Evolutionary conservation across 441 rosid species (phyloP).

Genomic region (Eruca vesicaria): DNA sequence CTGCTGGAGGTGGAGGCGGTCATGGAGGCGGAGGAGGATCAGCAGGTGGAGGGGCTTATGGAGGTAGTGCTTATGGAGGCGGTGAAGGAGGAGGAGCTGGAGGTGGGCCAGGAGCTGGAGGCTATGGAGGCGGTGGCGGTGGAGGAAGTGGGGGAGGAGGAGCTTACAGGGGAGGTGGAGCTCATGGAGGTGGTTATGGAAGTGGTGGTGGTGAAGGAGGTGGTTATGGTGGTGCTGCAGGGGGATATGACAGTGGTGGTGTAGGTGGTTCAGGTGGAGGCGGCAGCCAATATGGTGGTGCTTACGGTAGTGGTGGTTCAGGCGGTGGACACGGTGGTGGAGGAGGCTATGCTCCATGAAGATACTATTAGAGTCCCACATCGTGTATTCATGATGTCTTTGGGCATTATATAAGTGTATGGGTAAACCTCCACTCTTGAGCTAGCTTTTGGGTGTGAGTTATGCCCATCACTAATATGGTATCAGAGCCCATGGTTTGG

Average conservation of each 20-base stretch:
- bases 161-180: conserved; percentile 34
- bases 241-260: conserved; percentile 36
- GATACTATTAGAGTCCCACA: no score
- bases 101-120: conserved; percentile 46
- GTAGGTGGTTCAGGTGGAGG: conserved; percentile 41
- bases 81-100: conserved; percentile 46
- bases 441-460: no score
- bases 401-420: no score
- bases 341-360: conserved; percentile 31
- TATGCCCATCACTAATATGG: no score
- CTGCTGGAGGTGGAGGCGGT: conserved; percentile 39
- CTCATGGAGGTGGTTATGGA: no score
- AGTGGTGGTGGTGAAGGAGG: conserved; percentile 41
- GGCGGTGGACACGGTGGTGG: conserved; percentile 46
- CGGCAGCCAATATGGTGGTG: conserved; percentile 40
- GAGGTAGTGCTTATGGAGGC: no score
- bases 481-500: no score
- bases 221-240: conserved; percentile 34
- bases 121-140: conserved; percentile 44
- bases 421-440: no score
- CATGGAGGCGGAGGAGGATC: conserved; percentile 39
- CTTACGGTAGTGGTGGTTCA: conserved; percentile 37
- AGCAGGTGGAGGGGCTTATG: conserved; percentile 37
- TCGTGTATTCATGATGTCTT: no score
- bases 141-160: conserved; percentile 50